These are phyloP conservation scores for Leptographium galeiforme DNA, from an alignment of 2,329 filamentous ascomycete genomes.

Conservation along the genomic window DNA sequence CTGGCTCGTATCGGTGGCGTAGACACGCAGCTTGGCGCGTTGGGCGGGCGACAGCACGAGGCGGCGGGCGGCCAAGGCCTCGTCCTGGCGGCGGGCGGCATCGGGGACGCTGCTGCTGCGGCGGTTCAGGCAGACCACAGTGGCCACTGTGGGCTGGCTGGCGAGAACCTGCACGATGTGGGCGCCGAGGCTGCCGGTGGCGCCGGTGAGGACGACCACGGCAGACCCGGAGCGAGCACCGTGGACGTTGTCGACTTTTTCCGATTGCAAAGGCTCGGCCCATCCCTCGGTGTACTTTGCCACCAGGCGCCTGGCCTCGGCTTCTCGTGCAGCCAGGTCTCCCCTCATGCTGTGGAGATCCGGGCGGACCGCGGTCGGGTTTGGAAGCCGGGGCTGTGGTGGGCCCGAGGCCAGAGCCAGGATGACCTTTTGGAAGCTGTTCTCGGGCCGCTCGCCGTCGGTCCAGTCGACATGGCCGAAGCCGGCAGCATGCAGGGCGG, in stretches of 20 bases:
- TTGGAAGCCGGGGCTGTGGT: no score
- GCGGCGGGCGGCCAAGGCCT: conserved; percentile 13
- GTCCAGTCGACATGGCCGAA: conserved; percentile 20
- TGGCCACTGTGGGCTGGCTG: conserved; percentile 13
- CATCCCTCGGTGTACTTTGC: neutral
- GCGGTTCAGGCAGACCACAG: conserved; percentile 33
- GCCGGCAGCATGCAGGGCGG: conserved; percentile 13
- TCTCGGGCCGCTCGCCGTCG: conserved; percentile 15
- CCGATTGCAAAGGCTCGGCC: neutral
- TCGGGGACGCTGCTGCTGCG: conserved; percentile 12
- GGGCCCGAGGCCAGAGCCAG: conserved; percentile 14
- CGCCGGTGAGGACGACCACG: conserved; percentile 24
- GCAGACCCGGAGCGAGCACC: neutral
- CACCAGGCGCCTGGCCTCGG: neutral
- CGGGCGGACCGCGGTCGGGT: neutral
- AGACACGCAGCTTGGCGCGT: conserved; percentile 23
- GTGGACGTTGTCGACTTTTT: no score
- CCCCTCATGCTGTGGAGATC: neutral
- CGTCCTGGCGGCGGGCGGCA: conserved; percentile 19
- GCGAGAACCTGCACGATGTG: conserved; percentile 21
- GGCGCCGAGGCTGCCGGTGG: conserved; percentile 23
- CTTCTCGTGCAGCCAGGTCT: neutral
- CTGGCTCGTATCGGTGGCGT: conserved; percentile 17
- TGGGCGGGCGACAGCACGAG: neutral
- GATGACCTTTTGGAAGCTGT: conserved; percentile 15